These are phyloP conservation scores for Mucor indicus DNA, from an alignment of 371 early-diverging fungal species.

Conservation along the genomic window DNA sequence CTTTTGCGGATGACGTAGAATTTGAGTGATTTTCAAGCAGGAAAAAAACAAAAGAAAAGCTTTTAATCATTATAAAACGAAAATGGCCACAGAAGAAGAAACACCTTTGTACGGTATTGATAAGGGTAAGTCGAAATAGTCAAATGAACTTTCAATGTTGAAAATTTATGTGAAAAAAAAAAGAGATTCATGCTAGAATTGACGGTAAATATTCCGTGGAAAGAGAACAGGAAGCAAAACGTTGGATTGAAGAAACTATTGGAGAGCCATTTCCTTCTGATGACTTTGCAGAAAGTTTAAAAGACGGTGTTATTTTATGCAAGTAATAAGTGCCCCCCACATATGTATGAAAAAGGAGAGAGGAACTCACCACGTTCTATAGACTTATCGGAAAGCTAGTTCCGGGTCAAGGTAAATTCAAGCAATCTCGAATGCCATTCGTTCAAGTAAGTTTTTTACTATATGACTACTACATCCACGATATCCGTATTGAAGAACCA, in stretches of 20 bases:
- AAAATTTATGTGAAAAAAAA: not conserved
- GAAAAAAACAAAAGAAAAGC: no score
- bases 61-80: no score
- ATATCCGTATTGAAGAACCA: no score
- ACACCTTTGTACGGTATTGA: constrained; percentile 18
- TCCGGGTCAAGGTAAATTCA: constrained; percentile 59
- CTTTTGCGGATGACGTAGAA: not conserved
- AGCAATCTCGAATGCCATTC: constrained; percentile 75
- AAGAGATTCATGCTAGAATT: constrained; percentile 57
- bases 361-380: not conserved
- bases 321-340: no score
- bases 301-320: constrained; percentile 85
- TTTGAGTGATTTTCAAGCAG: no score
- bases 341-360: constrained; percentile 5
- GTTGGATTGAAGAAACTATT: constrained; percentile 65
- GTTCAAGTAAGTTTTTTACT: constrained; percentile 56
- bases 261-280: constrained; percentile 48
- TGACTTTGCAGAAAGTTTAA: constrained; percentile 66
- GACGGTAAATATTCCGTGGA: constrained; percentile 57
- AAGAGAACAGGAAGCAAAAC: constrained; percentile 56
- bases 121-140: constrained; percentile 6
- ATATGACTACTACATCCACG: no score
- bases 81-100: constrained; percentile 7
- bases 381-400: constrained; percentile 61
- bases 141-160: no score